Evolutionary conservation across 139 green algal genomes (phyloP), one percentile per base, ranked within the genome.

Genomic region (Micractinium conductrix): DNA sequence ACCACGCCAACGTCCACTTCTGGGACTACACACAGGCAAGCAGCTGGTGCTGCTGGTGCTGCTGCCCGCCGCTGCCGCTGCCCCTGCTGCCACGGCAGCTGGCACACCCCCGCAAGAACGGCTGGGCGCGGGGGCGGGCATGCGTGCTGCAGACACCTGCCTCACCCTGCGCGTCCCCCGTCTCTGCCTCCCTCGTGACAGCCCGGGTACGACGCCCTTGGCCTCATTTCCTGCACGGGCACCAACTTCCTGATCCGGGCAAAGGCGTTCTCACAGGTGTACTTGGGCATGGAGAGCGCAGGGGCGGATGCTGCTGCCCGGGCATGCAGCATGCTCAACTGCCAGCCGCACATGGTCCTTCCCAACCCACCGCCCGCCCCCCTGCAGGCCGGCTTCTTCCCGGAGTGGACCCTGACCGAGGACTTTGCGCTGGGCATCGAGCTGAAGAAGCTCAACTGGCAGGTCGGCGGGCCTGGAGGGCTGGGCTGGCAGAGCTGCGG

Each of bases 1-100:
- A 97, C 89, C 93, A 96, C 87, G 93, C 92, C 87, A 97, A 97
- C 84, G 88, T 94, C 26, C 93, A 96, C 81, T 95, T 95, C 88
- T 95, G 93, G 93, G 91, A 94, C n/a, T 91, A 87, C 63, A 74
- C 86, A 21, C 63, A 78, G 79, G 62, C 38, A 28, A 37, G 74
- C n/a, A 26, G 30, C n/a, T 44, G 63, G 5, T 7, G 33, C 28
- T 9, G 63, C 30, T 72, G 12, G 65, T 43, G 65, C 14, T 2
- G 62, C 62, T 70, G 16, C 62, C 62, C 28, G 12, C 19, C n/a
- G n/a, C n/a, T n/a, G n/a, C n/a, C n/a, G n/a, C n/a, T 14, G 62
- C 62, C 60, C 62, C 2, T 70, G 62, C 62, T 70, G 62, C 6
- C 16, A 40, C 62, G 5, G 2, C 2, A 22, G 8, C 26, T 16